These are phyloP conservation scores for Lasiodiplodia sp. DNA, from an alignment of 2,329 filamentous ascomycete genomes.

Conservation along the genomic window DNA sequence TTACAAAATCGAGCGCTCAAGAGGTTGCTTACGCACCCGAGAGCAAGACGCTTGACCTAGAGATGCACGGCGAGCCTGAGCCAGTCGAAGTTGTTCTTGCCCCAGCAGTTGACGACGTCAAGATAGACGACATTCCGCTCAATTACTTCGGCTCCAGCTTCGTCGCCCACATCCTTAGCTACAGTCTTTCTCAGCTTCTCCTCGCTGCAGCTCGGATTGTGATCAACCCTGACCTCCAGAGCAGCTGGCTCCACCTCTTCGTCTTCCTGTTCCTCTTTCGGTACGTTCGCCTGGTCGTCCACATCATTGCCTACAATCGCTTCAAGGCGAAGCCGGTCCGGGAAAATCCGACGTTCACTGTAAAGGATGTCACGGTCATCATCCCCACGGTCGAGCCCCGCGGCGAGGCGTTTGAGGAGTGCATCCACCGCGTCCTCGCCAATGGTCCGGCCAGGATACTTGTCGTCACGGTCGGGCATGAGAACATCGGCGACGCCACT, in stretches of 20 bases:
- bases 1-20: not conserved
- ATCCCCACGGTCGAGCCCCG: slow-evolving; percentile 60
- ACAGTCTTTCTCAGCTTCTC: not conserved
- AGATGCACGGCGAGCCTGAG: not conserved
- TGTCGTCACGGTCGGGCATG: slow-evolving; percentile 55
- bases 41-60: not conserved
- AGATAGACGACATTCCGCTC: not conserved
- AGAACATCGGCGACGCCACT: slow-evolving; percentile 37
- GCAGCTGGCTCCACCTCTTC: slow-evolving; percentile 36
- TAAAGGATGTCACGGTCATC: slow-evolving; percentile 58
- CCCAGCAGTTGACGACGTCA: not conserved
- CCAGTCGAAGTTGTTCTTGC: not conserved
- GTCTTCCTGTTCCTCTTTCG: slow-evolving; percentile 52
- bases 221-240: not conserved
- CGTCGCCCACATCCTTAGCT: not conserved
- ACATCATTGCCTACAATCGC: slow-evolving; percentile 50
- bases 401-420: slow-evolving; percentile 51
- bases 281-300: slow-evolving; percentile 56
- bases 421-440: slow-evolving; percentile 49
- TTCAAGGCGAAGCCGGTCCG: slow-evolving; percentile 49
- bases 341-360: slow-evolving; percentile 41
- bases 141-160: not conserved
- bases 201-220: not conserved
- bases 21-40: not conserved
- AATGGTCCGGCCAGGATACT: slow-evolving; percentile 52